Percentiles rank a stretch among this genome's conserved stretches.
phyloP scores from a whole-genome alignment of 2,329 filamentous ascomycete species.

The Penicillium sp. region DNA sequence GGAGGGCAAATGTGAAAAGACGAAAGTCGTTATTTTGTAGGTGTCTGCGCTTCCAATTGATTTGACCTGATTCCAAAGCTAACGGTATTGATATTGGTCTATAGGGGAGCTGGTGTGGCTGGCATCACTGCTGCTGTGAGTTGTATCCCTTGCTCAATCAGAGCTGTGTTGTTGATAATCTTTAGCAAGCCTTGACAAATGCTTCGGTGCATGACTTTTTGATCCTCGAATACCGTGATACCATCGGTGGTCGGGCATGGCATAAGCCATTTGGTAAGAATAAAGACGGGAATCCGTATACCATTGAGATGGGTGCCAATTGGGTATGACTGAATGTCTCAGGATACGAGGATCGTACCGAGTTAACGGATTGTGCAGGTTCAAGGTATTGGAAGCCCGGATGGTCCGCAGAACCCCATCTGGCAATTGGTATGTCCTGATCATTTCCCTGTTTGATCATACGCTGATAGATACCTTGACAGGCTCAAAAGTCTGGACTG shows the following conservation, averaged over 20 bases:
- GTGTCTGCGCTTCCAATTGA: neutral
- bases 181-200: conserved; percentile 22
- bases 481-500: conserved; percentile 57
- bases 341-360: neutral
- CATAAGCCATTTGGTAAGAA: conserved; percentile 16
- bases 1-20: conserved; percentile 22
- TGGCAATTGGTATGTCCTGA: conserved; percentile 17
- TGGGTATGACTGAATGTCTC: conserved; percentile 11
- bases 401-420: conserved; percentile 17
- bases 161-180: neutral
- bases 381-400: conserved; percentile 18
- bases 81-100: no score
- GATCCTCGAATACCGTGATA: conserved; percentile 22
- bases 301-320: conserved; percentile 20
- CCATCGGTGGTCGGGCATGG: conserved; percentile 19
- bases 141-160: neutral
- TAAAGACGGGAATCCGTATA: conserved; percentile 19
- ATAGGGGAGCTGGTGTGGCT: conserved; percentile 21
- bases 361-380: conserved; percentile 11
- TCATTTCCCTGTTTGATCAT: neutral
- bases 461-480: neutral
- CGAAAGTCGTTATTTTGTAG: conserved; percentile 23
- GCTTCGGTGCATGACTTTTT: conserved; percentile 22
- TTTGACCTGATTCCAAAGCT: no score
- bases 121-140: conserved; percentile 22